Evolutionary conservation across 495 filamentous ascomycete genomes (phyloP).

Genomic region (Penicillium psychrofluorescens): DNA sequence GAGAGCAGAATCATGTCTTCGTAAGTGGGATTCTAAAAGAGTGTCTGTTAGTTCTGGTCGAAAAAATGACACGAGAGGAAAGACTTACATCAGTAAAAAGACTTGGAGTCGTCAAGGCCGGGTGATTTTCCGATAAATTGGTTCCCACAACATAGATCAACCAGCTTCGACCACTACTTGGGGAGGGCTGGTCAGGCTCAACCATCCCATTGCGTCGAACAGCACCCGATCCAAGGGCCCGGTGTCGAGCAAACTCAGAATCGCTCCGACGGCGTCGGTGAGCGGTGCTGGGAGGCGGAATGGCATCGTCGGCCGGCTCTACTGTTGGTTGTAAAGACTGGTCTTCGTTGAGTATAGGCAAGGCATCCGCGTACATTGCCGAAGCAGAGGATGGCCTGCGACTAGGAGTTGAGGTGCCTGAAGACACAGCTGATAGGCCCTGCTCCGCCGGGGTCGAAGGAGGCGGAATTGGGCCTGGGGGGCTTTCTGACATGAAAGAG

Average conservation of each 20-base stretch:
- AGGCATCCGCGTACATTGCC: constrained; percentile 26
- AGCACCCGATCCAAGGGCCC: constrained; percentile 54
- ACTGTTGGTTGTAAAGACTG: constrained; percentile 25
- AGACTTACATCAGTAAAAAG: constrained; percentile 63
- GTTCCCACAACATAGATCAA: constrained; percentile 75
- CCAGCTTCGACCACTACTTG: constrained; percentile 56
- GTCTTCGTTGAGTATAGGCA: constrained; percentile 30
- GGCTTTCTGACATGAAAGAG: constrained; percentile 44
- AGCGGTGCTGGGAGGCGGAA: constrained; percentile 19
- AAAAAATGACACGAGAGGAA: background rate
- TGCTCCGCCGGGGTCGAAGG: constrained; percentile 64
- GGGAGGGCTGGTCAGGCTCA: constrained; percentile 50
- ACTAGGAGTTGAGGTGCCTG: constrained; percentile 48
- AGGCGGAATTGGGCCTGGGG: constrained; percentile 57
- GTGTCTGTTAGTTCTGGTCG: constrained; percentile 3
- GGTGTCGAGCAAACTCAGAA: constrained; percentile 53
- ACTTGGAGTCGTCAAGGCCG: constrained; percentile 67
- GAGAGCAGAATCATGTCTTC: constrained; percentile 74
- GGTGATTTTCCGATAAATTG: constrained; percentile 68
- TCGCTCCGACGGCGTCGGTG: constrained; percentile 54
- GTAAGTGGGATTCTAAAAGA: constrained; percentile 59
- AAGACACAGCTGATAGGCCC: constrained; percentile 50
- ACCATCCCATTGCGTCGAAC: constrained; percentile 61
- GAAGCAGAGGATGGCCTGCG: constrained; percentile 48
- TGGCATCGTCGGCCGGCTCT: constrained; percentile 19